Base-by-base conservation (phyloP, 2,329 filamentous ascomycete species). In the Aspergillus aculeatinus region DNA sequence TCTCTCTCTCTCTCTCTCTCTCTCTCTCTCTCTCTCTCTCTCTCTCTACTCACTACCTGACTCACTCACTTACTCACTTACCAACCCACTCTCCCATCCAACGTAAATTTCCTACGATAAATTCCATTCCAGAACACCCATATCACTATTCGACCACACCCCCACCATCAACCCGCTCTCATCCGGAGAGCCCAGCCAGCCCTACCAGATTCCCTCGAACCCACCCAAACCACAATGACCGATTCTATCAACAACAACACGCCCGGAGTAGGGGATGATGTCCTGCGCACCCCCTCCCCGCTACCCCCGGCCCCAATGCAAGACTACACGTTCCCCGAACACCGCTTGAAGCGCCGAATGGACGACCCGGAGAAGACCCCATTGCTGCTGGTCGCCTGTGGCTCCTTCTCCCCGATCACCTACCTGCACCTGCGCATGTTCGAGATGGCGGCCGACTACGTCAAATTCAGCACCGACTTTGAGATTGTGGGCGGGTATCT, bases 401-500 rank as follows among this genome's bases (percentile, higher is more conserved):
- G 83, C 49, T 85, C 82, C 12, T 93, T 92, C 78, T 90, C 87
- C 0, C 90, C 89, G 19, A 74, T 74, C 54, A 74, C 72, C 27
- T 75, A 72, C 50, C 59, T 75, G 11, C 90, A 94, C 72, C 79
- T 95, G 63, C 88, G 90, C 72, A 94, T 96, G 89, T 94, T 95
- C 72, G 89, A 92, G 70, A 92, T 96, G 87, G 90, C 90, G 1
- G 85, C 87, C 67, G 90, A 95, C 76, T 93, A 89, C 76, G 87
- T 87, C 67, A 87, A 88, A 65, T 89, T 89, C 74, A 88, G 87
- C 72, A 87, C 86, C 25, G 81, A 90, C 56, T 97, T 90, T 73
- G 92, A 97, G 74, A 86, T 97, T 35, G 83, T 96, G 49, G 93
- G 91, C 63, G 92, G 91, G 55, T 96, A 94, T 74, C 80, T 94